phyloP scores from a whole-genome alignment of 202 grass and related monocot species.

The Eragrostis tef region DNA sequence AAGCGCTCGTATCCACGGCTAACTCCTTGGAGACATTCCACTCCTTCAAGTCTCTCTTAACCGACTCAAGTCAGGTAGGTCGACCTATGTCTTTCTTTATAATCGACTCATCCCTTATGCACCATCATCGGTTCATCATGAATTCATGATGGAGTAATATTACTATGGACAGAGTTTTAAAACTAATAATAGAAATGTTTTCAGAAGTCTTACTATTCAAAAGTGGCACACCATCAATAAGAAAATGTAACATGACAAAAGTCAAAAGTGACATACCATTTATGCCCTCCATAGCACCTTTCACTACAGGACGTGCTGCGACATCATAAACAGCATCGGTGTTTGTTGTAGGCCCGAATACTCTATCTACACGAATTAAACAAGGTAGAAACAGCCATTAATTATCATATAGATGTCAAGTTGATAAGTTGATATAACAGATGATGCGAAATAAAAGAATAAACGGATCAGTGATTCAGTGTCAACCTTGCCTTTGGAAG shows the following conservation, averaged over 20 bases:
- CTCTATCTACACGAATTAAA: constrained; percentile 68
- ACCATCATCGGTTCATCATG: neutral
- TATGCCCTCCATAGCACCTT: constrained; percentile 97
- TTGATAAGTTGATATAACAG: constrained; percentile 14
- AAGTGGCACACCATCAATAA: constrained; percentile 3
- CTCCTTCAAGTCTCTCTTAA: no score
- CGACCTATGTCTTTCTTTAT: no score
- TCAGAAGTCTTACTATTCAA: neutral
- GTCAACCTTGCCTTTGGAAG: constrained; percentile 7
- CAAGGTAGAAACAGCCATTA: constrained; percentile 12
- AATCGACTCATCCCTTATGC: no score
- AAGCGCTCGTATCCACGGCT: no score
- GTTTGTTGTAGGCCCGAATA: constrained; percentile 79
- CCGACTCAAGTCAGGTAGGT: no score
- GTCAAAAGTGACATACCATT: constrained; percentile 65
- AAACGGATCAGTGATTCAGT: constrained; percentile 35
- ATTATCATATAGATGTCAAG: constrained; percentile 31
- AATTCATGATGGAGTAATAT: constrained; percentile 25
- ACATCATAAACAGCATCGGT: constrained; percentile 93
- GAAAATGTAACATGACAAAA: constrained; percentile 31
- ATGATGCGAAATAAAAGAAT: constrained; percentile 29
- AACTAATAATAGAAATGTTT: neutral
- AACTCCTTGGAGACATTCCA: no score
- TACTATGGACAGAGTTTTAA: constrained; percentile 24
- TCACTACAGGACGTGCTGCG: constrained; percentile 89